phyloP scores from a whole-genome alignment of 306 rosid species.

The Ziziphus jujuba region DNA sequence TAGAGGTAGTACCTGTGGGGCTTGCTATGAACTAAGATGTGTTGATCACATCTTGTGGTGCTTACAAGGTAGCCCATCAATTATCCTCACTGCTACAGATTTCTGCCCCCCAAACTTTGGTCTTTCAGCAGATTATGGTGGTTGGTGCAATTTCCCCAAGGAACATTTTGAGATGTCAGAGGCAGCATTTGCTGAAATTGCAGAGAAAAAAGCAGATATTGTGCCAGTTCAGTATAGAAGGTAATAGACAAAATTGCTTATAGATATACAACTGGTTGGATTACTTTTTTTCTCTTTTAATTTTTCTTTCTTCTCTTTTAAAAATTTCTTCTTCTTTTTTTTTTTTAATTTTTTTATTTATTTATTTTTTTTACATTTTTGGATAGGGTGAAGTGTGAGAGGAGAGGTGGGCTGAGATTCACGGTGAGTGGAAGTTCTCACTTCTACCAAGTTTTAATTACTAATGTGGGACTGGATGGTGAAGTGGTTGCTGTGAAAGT shows the following conservation, averaged over 20 bases:
- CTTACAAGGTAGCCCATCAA: constrained; percentile 78
- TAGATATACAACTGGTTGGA: neutral
- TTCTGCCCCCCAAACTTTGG: constrained; percentile 95
- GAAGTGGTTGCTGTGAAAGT: constrained; percentile 86
- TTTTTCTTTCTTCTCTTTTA: no score
- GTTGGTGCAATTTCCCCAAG: constrained; percentile 95
- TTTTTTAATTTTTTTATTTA: no score
- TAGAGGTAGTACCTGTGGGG: constrained; percentile 87
- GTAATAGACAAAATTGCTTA: constrained; percentile 31
- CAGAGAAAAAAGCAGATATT: constrained; percentile 75
- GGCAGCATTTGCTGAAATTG: constrained; percentile 79
- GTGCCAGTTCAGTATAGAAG: constrained; percentile 93
- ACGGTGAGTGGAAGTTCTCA: constrained; percentile 66
- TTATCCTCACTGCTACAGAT: constrained; percentile 87
- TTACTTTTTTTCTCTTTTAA: neutral
- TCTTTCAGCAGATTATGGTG: constrained; percentile 87
- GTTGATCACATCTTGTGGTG: constrained; percentile 97
- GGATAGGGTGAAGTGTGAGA: constrained; percentile 80
- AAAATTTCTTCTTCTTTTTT: no score
- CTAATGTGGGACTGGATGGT: constrained; percentile 87
- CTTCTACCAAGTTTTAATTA: constrained; percentile 74
- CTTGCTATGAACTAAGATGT: constrained; percentile 92
- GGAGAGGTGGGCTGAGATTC: constrained; percentile 81
- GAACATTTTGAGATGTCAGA: constrained; percentile 93
- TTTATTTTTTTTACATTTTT: neutral